Base-by-base conservation (phyloP, 2,329 filamentous ascomycete genomes). In the Ceratocystis harringtonii region DNA sequence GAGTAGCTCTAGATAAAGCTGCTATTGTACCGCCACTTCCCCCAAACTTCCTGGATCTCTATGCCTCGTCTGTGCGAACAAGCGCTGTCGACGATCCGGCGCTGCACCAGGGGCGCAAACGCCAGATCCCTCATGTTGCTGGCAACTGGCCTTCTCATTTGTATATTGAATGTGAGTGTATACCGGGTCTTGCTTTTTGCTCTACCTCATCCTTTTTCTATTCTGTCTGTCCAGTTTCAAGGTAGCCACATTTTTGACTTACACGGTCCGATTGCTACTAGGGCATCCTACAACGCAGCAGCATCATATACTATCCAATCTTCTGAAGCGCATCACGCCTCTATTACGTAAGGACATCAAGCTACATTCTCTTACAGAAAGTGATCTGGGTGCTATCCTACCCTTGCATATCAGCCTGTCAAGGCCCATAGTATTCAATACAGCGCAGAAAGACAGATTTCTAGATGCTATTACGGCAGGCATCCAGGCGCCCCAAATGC, bases 71-170 rank as follows among this genome's bases (percentile, higher is more conserved):
- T 50, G 86, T 89, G 63, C 85, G 92, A 68, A 79, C 88, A 68
- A 89, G 88, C 74, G 86, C 87, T 50, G 80, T 79, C 70, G 94
- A 97, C 75, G 88, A 96, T 72, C 91, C 92, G 0, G 80, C 81
- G 67, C 79, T 97, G 66, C 94, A 99, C 74, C 88, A 87, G 41
- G 94, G 94, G 64, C 85, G 92, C 58, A 90, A 86, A 72, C 84
- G 94, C 52, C 82, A 87, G 66, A 88, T 85, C 61, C 92, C 92
- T 28, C 94, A 99, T 75, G 79, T 92, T 30, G 83, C 85, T 67
- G 94, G 94, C 68, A 90, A 91, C 74, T 99, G 94, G 94, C 90
- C 92, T 1, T 90, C 86, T 43, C 92, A 97, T 75, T 73, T 97
- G 58, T 97, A 95, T 74, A 79, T 96, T 66, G 92, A 97, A 77